Base-by-base conservation (phyloP, 805 yeast species). In the Ogataea methanolica region DNA sequence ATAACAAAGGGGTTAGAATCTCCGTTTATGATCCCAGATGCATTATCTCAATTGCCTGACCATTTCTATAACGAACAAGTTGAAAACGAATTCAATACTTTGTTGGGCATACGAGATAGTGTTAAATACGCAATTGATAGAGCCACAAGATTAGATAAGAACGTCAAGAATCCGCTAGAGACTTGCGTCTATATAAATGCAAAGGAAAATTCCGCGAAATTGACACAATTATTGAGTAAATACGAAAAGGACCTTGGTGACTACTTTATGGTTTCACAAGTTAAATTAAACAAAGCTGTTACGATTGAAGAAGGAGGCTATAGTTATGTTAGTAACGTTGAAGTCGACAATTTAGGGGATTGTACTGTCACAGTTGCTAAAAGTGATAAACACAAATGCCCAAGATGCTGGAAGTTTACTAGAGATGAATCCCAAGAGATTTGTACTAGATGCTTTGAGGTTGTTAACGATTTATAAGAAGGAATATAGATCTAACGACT, bases 381-480 rank as follows among this genome's bases (percentile, higher is more conserved):
- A 43, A 54, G 67, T 39, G 48, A 62, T 0, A 59, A 70, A 2
- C 67, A 68, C 44, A 90, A 90, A 59, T 94, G 99, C 63, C 96
- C 96, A 6, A 77, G 99, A 62, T 94, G 99, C 67, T 94, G 99
- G 99, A 88, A 88, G 59, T 82, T 68, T 60, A 78, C 78, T 7
- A 71, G 95, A 0, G 65, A 59, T 0, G 56, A 51, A 0, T 80
- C 74, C 34, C 79, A 79, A 11, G 64, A 63, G 1, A 68, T 90
- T 29, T 92, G 99, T 64, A 38, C 45, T 1, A 76, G 94, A 55
- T 92, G 98, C 68, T 65, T 67, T 12, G 52, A 56, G 1, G 82
- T 75, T 33, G 59, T 70, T 36, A 33, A 22, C 19, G 7, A 36
- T n/a, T 19, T 26, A 12, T 39, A 39, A 14, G 22, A 11, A 26